Base-by-base conservation (phyloP, 257 asterid genomes). In the Gentiana straminea region DNA sequence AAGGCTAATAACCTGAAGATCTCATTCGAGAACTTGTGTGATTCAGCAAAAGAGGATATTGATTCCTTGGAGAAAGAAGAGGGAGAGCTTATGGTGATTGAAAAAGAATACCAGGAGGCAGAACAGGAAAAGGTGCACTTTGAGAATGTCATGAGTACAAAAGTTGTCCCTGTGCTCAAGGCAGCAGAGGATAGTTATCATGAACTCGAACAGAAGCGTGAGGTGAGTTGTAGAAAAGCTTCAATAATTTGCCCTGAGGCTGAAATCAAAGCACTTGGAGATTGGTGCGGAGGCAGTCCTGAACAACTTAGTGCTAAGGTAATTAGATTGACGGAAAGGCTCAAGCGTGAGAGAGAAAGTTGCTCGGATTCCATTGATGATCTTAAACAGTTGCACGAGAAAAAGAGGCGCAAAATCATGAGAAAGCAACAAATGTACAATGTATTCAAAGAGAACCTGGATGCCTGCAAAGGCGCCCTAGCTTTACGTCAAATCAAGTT, bases 341-440 rank as follows among this genome's bases (percentile, higher is more conserved):
- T 80, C 55, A 64, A 73, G 68, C 92, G 78, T 33, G 95, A 91
- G 80, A 81, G 82, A 73, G 89, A 69, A 71, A 84, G 93, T 95
- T 83, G 32, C 72, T 71, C 88, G 15, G 97, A 88, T 66, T 74
- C 95, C 53, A 79, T 88, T 66, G 97, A 82, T 54, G 97, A 85
- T 73, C 84, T 88, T 55, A 80, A 83, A 66, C 69, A 75, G 81
- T 45, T 75, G 78, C 75, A 60, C 37, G 77, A 74, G 73, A 75
- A 88, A 65, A 88, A 83, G 62, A 74, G 83, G 63, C 84, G 90
- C 46, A 83, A 77, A 69, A 81, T 83, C 49, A 61, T 77, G 54
- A 88, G 73, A 65, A 88, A 81, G 75, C 80, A 66, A 69, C 83
- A 75, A 67, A 77, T 70, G 12, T 83, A 77, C 74, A 74, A 82